These are phyloP conservation scores for Spinacia oleracea DNA, from an alignment of 179 eudicot species.

Conservation along the genomic window DNA sequence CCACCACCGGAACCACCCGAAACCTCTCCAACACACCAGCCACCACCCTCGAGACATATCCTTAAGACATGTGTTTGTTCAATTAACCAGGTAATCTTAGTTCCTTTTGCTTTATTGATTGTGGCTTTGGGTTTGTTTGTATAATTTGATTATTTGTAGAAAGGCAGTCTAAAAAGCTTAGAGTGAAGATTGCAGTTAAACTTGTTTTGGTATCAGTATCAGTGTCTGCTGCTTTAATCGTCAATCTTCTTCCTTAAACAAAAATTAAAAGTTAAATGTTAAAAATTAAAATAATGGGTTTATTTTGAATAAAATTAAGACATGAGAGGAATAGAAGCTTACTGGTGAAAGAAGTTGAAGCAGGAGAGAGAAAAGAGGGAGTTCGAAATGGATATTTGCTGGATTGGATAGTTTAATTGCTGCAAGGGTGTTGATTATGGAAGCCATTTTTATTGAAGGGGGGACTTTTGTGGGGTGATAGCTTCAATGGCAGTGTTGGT, in stretches of 20 bases:
- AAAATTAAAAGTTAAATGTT: not conserved
- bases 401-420: constrained; percentile 23
- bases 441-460: constrained; percentile 23
- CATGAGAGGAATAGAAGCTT: not conserved
- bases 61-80: no score
- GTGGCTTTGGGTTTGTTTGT: no score
- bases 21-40: constrained; percentile 44
- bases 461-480: constrained; percentile 3
- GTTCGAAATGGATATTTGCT: constrained; percentile 18
- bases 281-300: not conserved
- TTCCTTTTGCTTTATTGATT: no score
- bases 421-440: constrained; percentile 33
- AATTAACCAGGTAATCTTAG: no score
- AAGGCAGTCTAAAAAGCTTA: no score
- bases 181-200: no score
- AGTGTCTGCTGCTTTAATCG: constrained; percentile 75
- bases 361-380: constrained; percentile 27
- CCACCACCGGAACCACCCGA: constrained; percentile 44
- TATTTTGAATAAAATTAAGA: not conserved
- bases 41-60: constrained; percentile 42
- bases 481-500: constrained; percentile 14
- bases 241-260: constrained; percentile 55
- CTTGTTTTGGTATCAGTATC: constrained; percentile 79
- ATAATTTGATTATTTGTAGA: no score
- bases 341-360: constrained; percentile 30